Percentiles rank a stretch among this genome's conserved stretches.
Conservation (phyloP, 257 asterid genomes). For the Nyctanthes arbortristis region DNA sequence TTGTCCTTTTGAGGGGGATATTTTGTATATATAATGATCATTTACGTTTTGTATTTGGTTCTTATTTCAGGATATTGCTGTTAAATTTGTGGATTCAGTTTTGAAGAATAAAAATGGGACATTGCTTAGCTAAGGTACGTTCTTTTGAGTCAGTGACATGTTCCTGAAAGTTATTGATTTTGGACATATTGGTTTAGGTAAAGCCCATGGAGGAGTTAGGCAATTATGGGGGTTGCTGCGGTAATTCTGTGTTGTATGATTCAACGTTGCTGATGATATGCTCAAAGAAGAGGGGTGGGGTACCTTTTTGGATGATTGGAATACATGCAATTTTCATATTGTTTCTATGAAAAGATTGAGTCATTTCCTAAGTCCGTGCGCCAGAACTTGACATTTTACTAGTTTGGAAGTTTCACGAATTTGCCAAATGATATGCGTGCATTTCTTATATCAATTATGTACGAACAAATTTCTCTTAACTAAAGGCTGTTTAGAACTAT, state of each 20-base stretch:
- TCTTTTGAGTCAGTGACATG: no score
- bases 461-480: not conserved
- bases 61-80: not conserved
- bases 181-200: no score
- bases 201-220: no score
- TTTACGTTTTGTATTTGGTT: not conserved
- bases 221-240: no score
- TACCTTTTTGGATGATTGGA: not conserved
- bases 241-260: not conserved
- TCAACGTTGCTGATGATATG: not conserved
- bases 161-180: no score
- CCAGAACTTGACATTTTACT: not conserved
- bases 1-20: no score
- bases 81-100: not conserved
- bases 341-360: not conserved
- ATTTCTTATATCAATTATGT: not conserved
- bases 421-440: not conserved
- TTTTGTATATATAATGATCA: no score
- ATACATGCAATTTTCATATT: not conserved
- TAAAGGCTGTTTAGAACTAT: not conserved
- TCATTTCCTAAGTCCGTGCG: not conserved
- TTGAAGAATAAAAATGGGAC: constrained; percentile 37
- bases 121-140: constrained; percentile 45
- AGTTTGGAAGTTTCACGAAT: not conserved
- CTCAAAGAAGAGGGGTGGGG: no score